A percentile compares a stretch with the other conserved stretches of the same genome.
These are phyloP conservation scores for Boletus rufocinnamomeus DNA, from an alignment of 768 basidiomycete species.

Conservation along the genomic window DNA sequence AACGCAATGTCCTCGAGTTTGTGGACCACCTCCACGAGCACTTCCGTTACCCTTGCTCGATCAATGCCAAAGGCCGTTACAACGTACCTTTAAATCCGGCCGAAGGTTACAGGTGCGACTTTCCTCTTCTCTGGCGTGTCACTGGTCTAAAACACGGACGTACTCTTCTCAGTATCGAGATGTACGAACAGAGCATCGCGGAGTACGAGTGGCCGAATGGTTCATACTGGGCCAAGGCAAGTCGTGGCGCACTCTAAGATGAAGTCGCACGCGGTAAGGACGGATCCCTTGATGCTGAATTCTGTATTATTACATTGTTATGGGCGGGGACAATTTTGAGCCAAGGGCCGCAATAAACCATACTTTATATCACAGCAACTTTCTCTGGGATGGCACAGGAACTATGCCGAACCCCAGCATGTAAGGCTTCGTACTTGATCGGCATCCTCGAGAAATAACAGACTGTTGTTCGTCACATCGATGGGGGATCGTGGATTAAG, in stretches of 20 bases:
- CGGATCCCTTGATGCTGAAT: neutral
- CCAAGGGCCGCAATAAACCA: neutral
- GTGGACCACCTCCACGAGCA: constrained; percentile 94
- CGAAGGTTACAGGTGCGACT: constrained; percentile 63
- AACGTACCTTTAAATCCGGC: constrained; percentile 76
- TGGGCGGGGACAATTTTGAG: neutral
- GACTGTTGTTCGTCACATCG: neutral
- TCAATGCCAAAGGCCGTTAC: constrained; percentile 83
- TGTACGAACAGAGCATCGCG: constrained; percentile 77
- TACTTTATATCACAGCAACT: neutral
- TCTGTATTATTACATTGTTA: constrained; percentile 4
- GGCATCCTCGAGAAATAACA: neutral
- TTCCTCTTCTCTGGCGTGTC: neutral
- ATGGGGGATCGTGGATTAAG: constrained; percentile 2
- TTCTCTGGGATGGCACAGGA: neutral
- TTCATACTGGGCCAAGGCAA: constrained; percentile 28
- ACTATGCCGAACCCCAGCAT: neutral
- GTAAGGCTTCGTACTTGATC: neutral
- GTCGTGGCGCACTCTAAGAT: constrained; percentile 7
- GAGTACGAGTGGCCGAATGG: constrained; percentile 88
- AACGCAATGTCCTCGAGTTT: constrained; percentile 90
- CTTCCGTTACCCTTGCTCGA: constrained; percentile 85
- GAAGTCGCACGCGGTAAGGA: neutral
- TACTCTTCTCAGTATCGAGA: constrained; percentile 70
- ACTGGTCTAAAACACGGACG: neutral